Evolutionary conservation across 1,284 basidiomycete genomes (phyloP).

Genomic region (Cutaneotrichosporon sp.): DNA sequence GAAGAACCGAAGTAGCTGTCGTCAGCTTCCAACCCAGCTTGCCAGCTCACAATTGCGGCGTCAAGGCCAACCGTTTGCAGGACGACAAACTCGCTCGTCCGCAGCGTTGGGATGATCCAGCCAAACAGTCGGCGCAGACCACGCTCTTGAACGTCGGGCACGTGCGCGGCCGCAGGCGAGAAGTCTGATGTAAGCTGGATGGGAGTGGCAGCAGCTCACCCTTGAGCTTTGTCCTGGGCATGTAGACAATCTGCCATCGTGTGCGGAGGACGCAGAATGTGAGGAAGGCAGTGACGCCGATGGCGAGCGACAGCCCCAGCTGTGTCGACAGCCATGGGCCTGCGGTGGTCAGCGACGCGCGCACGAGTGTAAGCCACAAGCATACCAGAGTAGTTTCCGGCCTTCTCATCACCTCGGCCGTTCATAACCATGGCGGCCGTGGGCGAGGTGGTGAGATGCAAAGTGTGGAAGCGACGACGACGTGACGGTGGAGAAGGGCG

Average conservation of each 20-base stretch:
- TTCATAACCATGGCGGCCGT: neutral
- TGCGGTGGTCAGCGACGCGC: neutral
- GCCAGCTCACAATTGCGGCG: conserved; percentile 70
- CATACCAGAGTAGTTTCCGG: conserved; percentile 5
- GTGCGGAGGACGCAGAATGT: conserved; percentile 82
- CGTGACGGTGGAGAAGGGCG: neutral
- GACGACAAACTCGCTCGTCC: conserved; percentile 86
- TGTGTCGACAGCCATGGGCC: conserved; percentile 67
- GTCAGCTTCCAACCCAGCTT: neutral
- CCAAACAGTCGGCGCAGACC: conserved; percentile 61
- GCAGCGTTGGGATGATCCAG: conserved; percentile 89
- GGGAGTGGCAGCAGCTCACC: conserved; percentile 52
- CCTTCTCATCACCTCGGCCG: conserved; percentile 3
- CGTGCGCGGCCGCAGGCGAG: conserved; percentile 35
- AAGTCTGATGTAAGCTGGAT: conserved; percentile 28
- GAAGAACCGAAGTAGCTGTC: conserved; percentile 84
- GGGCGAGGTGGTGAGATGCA: neutral
- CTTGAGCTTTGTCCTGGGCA: conserved; percentile 88
- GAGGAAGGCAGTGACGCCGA: conserved; percentile 76
- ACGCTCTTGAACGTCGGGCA: conserved; percentile 24
- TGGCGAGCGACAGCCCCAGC: conserved; percentile 65
- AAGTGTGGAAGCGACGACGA: neutral
- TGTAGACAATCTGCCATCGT: conserved; percentile 82
- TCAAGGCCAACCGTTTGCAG: conserved; percentile 94
- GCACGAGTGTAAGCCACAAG: neutral